Evolutionary conservation across 1,284 basidiomycete species (phyloP), one percentile per base, ranked within the genome.

Genomic region (Ceratobasidium sp.): DNA sequence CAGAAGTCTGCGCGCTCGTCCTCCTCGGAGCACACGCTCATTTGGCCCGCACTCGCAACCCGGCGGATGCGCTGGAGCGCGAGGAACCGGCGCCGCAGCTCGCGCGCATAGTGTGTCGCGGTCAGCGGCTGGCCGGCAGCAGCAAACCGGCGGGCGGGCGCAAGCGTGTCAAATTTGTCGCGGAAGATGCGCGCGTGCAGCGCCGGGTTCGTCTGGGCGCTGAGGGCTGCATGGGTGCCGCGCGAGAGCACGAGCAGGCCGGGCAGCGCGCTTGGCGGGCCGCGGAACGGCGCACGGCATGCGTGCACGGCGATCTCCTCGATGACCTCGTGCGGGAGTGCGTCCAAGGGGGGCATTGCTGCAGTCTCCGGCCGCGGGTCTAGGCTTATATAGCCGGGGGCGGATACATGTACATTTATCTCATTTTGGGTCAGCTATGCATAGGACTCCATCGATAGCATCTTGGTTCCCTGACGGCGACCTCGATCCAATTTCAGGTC

Each of bases 141-240:
- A 14, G 30, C 32, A 41, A 79, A 74, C 0, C 82, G 77, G 1
- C 82, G 73, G 57, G 75, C 71, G 1, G 77, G 77, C 0, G 82
- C 82, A 0, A 72, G 74, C 6, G 74, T 72, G 73, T 83, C 82
- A 71, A 82, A 83, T 8, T 76, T 74, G 6, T 75, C 72, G 26
- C 77, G 75, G 74, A 81, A 83, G 21, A 82, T 74, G 26, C 75
- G 39, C 1, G 80, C 80, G 73, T 82, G 83, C 18, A 83, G 75
- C 5, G 77, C 73, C 0, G 80, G 77, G 58, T 82, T 82, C 16
- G 73, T 65, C 21, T 36, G 34, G 21, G 43, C 32, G 5, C 69
- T 26, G 1, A 82, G 74, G 1, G 77, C 72, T 30, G 75, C 58
- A 72, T 80, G 60, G 18, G 82, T 74, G 0, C 76, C 45, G 32